These are phyloP conservation scores for Coprinopsis marcescibilis DNA, from an alignment of 768 basidiomycete genomes.

Conservation along the genomic window DNA sequence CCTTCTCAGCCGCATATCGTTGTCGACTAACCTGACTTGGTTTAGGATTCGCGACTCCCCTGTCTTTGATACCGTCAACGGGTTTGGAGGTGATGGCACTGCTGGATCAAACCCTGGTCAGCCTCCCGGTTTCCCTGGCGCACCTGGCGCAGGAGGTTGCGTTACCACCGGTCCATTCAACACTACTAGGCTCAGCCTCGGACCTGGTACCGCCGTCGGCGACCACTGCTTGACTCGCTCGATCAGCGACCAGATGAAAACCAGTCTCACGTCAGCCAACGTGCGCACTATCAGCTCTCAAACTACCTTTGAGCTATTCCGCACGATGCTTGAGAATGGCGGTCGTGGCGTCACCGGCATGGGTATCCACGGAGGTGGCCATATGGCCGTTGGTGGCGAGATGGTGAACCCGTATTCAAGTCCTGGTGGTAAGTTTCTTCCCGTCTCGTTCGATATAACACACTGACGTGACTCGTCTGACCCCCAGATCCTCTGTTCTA, in stretches of 20 bases:
- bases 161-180: conserved; percentile 3
- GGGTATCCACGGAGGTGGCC: conserved; percentile 3
- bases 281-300: background rate
- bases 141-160: background rate
- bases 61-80: conserved; percentile 5
- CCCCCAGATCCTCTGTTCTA: conserved; percentile 8
- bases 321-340: background rate
- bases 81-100: conserved; percentile 7
- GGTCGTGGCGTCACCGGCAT: background rate
- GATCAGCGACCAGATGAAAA: background rate
- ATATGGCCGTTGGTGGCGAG: conserved; percentile 2
- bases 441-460: background rate
- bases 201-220: background rate
- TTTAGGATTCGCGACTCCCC: background rate
- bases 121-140: conserved; percentile 1
- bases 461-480: background rate
- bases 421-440: background rate
- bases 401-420: conserved; percentile 3
- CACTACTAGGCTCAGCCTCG: background rate
- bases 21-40: background rate
- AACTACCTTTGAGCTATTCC: background rate
- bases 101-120: background rate
- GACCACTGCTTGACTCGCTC: conserved; percentile 5
- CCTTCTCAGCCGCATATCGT: background rate
- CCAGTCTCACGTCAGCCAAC: background rate